Base-by-base conservation (phyloP, 2,329 filamentous ascomycete genomes). In the Diaporthe citrichinensis region DNA sequence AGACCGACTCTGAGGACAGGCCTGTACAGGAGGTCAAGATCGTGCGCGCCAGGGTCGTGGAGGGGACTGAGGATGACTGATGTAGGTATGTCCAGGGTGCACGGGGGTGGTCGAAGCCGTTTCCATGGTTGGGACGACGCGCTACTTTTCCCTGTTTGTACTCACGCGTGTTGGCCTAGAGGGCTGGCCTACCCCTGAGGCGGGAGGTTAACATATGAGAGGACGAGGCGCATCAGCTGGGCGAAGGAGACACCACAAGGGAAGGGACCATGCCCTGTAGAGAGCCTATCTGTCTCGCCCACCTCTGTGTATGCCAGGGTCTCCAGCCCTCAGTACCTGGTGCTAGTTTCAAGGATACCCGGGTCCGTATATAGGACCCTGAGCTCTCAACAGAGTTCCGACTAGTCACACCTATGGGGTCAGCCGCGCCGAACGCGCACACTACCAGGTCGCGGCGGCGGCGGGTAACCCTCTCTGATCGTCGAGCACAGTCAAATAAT, bases 11-110 rank as follows among this genome's bases (percentile, higher is more conserved):
- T 10, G 95, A 96, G 79, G 97, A 98, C 84, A 87, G 93, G 79
- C 97, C 97, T 0, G 85, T 92, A 8, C 93, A 97, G 80, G 92
- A 97, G 79, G 91, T 98, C 73, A 95, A 91, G 86, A 96, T 98
- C 76, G 82, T 95, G 59, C 91, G 87, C 79, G 95, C 95, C 14
- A 90, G 89, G 77, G 87, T 98, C 25, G 81, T 94, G n/a, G 73
- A 77, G 31, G 92, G 94, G 78, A 89, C 88, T 58, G 89, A 87
- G 0, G 79, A 68, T 51, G 79, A n/a, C 5, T 69, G 65, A 69
- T 7, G 8, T 55, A 20, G 34, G 49, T 20, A 14, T 17, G 4
- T 23, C n/a, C 5, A 10, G 53, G 61, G 28, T 34, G 39, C 44
- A 59, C 68, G 1, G 72, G 31, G 39, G 8, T 46, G 20, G 23